phyloP scores from a whole-genome alignment of 108 stramenopile species.

The Licmophora abbreviata region DNA sequence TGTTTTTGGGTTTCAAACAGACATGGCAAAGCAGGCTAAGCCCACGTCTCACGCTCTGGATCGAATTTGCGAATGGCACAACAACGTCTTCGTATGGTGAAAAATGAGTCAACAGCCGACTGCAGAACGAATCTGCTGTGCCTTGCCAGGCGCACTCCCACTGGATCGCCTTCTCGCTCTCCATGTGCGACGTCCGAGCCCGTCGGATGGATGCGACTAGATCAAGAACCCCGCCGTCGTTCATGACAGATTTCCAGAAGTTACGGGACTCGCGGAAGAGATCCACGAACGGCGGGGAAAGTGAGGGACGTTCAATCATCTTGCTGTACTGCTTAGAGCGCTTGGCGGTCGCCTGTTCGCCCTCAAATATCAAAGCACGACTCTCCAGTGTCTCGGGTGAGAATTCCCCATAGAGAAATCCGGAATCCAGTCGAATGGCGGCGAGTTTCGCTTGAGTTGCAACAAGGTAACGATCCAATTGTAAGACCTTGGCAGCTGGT shows the following conservation, averaged over 20 bases:
- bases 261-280: slow-evolving; percentile 69
- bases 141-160: slow-evolving; percentile 72
- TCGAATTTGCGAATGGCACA: slow-evolving; percentile 47
- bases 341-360: slow-evolving; percentile 18
- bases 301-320: slow-evolving; percentile 58
- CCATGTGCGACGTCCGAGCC: background rate
- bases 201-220: slow-evolving; percentile 26
- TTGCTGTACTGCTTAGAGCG: slow-evolving; percentile 42
- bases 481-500: slow-evolving; percentile 69
- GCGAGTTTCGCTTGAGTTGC: slow-evolving; percentile 37
- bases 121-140: slow-evolving; percentile 64
- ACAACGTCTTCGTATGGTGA: slow-evolving; percentile 75
- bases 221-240: slow-evolving; percentile 23
- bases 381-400: slow-evolving; percentile 15
- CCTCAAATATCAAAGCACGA: slow-evolving; percentile 9
- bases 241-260: slow-evolving; percentile 49
- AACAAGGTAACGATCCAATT: slow-evolving; percentile 38
- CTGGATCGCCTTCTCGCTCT: slow-evolving; percentile 8
- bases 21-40: slow-evolving; percentile 22
- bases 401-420: slow-evolving; percentile 47
- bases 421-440: slow-evolving; percentile 45
- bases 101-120: slow-evolving; percentile 40
- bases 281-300: slow-evolving; percentile 57
- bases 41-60: slow-evolving; percentile 58
- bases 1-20: background rate